Evolutionary conservation across 202 grass and related monocot genomes (phyloP), one percentile per base, ranked within the genome.

Genomic region (Musa balbisiana): DNA sequence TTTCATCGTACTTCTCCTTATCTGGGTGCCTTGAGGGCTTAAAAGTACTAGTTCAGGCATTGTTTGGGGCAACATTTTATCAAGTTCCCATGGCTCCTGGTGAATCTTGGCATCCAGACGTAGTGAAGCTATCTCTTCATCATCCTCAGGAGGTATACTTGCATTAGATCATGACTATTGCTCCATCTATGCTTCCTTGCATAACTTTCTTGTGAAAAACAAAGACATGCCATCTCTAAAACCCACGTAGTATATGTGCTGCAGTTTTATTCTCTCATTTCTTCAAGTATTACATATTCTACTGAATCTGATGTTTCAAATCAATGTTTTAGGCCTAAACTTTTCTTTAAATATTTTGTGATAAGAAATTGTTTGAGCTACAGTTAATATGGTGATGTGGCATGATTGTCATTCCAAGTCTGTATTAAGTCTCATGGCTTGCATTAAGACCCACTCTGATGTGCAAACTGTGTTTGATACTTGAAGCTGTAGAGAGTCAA

Each of bases 51-150:
- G 93, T 93, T 77, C 86, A 93, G 78, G 93, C 90, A 69, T 90
- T 97, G 80, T 97, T 97, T 89, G 93, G 93, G 80, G 93, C 93
- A 14, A 97, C 82, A 69, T 97, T 97, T 75, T 84, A 81, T 84
- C 79, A 83, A 79, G 82, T 97, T 84, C 90, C 88, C 29, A 82
- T 87, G 80, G 72, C 75, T 49, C 78, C 84, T 49, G 79, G 84
- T 53, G 93, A 97, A 63, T 93, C 87, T 22, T 97, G 93, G 93
- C 93, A 97, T 91, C 88, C 88, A 77, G 88, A 93, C 86, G 93
- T 97, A 64, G 87, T 97, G 66, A 97, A 97, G 76, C 83, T 97
- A 21, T 91, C 90, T 87, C 90, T 97, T 66, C 84, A 85, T 87
- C 93, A 93, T 85, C 88, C 84, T 81, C 82, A 91, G 72, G 90